Evolutionary conservation across 495 filamentous ascomycete genomes (phyloP).

Genomic region (Penicillium simplicissimum): DNA sequence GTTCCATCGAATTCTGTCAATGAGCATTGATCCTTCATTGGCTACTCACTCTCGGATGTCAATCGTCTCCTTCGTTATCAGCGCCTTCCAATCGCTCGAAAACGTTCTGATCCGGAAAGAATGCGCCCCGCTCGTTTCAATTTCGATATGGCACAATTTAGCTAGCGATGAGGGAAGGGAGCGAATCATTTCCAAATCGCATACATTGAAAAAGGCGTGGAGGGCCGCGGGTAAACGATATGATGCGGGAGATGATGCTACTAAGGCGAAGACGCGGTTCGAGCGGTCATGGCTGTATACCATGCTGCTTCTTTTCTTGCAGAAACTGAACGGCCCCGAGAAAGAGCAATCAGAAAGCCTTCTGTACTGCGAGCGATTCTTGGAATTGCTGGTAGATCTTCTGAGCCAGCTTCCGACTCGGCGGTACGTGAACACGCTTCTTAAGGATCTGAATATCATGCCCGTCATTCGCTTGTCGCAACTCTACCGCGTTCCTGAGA

Average conservation of each 20-base stretch:
- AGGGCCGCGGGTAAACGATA: slow-evolving; percentile 82
- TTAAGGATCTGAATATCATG: slow-evolving; percentile 89
- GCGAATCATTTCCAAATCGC: slow-evolving; percentile 63
- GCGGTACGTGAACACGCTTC: slow-evolving; percentile 86
- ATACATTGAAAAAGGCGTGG: slow-evolving; percentile 84
- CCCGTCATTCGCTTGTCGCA: slow-evolving; percentile 79
- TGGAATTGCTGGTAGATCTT: slow-evolving; percentile 88
- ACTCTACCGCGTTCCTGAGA: slow-evolving; percentile 70
- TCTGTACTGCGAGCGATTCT: slow-evolving; percentile 86
- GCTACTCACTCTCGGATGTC: slow-evolving; percentile 70
- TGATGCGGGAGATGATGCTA: slow-evolving; percentile 79
- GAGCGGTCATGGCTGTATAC: slow-evolving; percentile 94
- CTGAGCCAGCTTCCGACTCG: slow-evolving; percentile 92
- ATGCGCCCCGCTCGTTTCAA: slow-evolving; percentile 91
- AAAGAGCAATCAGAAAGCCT: slow-evolving; percentile 60
- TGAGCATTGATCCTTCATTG: slow-evolving; percentile 80
- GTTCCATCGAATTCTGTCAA: slow-evolving; percentile 86
- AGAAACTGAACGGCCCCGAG: slow-evolving; percentile 62
- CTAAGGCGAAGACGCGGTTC: slow-evolving; percentile 79
- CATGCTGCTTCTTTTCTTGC: slow-evolving; percentile 79
- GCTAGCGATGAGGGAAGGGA: slow-evolving; percentile 70
- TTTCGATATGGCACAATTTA: slow-evolving; percentile 93
- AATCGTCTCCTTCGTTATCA: slow-evolving; percentile 82
- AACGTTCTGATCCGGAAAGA: slow-evolving; percentile 88
- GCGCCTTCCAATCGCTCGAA: slow-evolving; percentile 92